Base-by-base conservation (phyloP, 495 filamentous ascomycete species). In the Hypoxylon rickii region DNA sequence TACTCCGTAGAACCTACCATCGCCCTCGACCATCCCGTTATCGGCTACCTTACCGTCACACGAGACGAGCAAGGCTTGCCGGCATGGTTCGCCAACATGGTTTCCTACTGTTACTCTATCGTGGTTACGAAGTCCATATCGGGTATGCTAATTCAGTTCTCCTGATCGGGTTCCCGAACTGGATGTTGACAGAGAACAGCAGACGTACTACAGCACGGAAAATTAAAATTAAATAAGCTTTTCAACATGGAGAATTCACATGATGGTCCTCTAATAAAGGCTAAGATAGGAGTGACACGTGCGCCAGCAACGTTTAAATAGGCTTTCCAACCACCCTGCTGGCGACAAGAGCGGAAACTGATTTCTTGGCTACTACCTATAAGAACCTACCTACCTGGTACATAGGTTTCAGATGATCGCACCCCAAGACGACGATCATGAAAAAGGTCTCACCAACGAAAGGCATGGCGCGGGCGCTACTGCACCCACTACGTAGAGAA, bases 231-330 rank as follows among this genome's bases (percentile, higher is more conserved):
- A n/a, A n/a, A n/a, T n/a, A n/a, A n/a, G n/a, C n/a, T n/a, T n/a
- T 10, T 29, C 24, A n/a, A 34, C 12, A 34, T 7, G 32, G 12
- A 12, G 13, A n/a, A n/a, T 12, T 34, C 13, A n/a, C 38, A n/a
- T n/a, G n/a, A n/a, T n/a, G n/a, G n/a, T n/a, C n/a, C n/a, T n/a
- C n/a, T n/a, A n/a, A n/a, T n/a, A n/a, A n/a, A n/a, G n/a, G n/a
- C n/a, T n/a, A n/a, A 44, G 6, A 47, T 26, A 5, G 16, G 6
- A 22, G 40, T 41, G 22, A 50, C 40, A 17, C 39, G 39, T 40
- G 45, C 45, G 16, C 26, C 26, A 7, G 40, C 39, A 61, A 61
- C 50, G 50, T 55, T 33, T 47, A 31, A 37, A 45, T 51, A 55
- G 40, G 45, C 44, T 44, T 57, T 42, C 29, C 20, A 31, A 17